phyloP scores from a whole-genome alignment of 768 basidiomycete genomes.

The Piloderma croceum region DNA sequence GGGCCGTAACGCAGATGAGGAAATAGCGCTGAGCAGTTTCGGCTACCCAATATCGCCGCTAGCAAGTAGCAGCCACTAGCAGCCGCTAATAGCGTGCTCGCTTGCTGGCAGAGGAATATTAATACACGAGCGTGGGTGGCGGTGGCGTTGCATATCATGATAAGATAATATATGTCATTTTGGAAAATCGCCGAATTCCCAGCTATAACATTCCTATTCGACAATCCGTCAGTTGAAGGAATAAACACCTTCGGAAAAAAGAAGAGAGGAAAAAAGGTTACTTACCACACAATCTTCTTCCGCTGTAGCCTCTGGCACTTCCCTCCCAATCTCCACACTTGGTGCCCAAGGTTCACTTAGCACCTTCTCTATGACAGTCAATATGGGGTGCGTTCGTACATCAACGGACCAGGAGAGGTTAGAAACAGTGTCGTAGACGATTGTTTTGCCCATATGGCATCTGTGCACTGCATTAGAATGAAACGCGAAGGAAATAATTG shows the following conservation, averaged over 20 bases:
- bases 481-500: slow-evolving; percentile 2
- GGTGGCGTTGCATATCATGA: no score
- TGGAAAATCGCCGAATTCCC: slow-evolving; percentile 59
- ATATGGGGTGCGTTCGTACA: slow-evolving; percentile 75
- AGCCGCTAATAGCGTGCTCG: no score
- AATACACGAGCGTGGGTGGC: no score
- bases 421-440: slow-evolving; percentile 89
- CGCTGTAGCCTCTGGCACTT: slow-evolving; percentile 49
- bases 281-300: slow-evolving; percentile 73
- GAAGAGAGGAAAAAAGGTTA: slow-evolving; percentile 2
- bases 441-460: slow-evolving; percentile 82
- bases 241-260: slow-evolving; percentile 1
- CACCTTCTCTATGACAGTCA: slow-evolving; percentile 69
- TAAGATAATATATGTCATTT: no score
- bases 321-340: slow-evolving; percentile 52
- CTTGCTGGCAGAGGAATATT: no score
- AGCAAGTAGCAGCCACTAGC: no score
- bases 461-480: slow-evolving; percentile 25
- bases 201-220: slow-evolving; percentile 59
- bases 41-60: no score
- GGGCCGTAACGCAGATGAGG: no score
- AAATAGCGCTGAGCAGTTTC: no score
- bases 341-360: slow-evolving; percentile 68
- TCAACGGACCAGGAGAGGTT: slow-evolving; percentile 83
- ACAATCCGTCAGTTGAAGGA: not conserved